Evolutionary conservation across 371 early-diverging fungal species (phyloP), one percentile per base, ranked within the genome.

Genomic region (Haplosporangium sp.): DNA sequence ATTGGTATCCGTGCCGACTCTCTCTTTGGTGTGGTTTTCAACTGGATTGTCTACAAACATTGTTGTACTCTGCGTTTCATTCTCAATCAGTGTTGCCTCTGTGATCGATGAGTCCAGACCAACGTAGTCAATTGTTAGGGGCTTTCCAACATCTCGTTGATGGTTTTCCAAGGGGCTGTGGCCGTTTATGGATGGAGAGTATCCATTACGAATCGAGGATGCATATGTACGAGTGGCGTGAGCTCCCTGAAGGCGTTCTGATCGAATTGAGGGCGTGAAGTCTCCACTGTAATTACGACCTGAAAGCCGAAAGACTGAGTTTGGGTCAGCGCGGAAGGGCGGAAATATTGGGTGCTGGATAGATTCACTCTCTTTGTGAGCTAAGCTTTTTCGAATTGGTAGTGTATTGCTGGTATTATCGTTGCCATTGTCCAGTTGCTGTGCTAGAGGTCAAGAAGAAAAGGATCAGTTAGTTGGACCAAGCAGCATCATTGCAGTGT

Each of bases 61-160:
- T 8, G 40, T 23, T 7, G 62, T 13, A 18, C 41, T 64, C 51
- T 40, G 47, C 13, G 63, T 48, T 20, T 59, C 68, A 20, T 43
- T 52, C 61, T 76, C 77, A 43, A 76, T 29, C 45, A 67, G 38
- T 6, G 55, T 13, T 6, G 79, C 79, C 36, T 70, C 68, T 4
- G 68, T 43, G 4, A 77, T 55, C 16, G 71, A 53, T n/a, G 72
- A 52, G 16, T 77, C 72, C 14, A 77, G 55, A 6, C 79, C 79
- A 12, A 64, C 64, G 60, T 71, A 77, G 51, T 77, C 79, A 14
- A 77, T 61, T 42, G 56, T 43, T 55, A 66, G 16, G 7, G 58
- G 67, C 29, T 62, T 69, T 0, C 64, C 62, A 0, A 66, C 29
- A 20, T 21, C 52, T 3, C 14, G 46, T 6, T 53, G 64, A 40